A percentile compares a stretch with the other conserved stretches of the same genome.
Conservation (phyloP, 129 eudicot genomes). For the Heracleum sosnowskyi region DNA sequence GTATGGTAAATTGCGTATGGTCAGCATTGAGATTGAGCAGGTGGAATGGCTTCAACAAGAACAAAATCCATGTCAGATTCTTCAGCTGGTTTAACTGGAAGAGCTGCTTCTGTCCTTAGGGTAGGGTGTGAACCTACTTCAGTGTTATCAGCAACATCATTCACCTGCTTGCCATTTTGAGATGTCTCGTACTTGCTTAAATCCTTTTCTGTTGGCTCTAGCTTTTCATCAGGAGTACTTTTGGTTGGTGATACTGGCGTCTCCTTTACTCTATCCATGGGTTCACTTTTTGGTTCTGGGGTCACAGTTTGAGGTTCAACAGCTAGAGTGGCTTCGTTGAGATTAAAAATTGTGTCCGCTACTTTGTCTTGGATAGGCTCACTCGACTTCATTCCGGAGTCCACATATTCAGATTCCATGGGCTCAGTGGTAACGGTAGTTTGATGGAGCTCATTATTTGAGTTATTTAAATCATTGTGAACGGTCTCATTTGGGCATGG, state of each 20-base stretch:
- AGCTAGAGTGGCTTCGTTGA: not conserved
- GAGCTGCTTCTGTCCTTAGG: not conserved
- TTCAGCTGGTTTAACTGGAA: slow-evolving; percentile 4
- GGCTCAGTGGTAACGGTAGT: not conserved
- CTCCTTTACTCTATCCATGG: slow-evolving; percentile 13
- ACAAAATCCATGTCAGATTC: slow-evolving; percentile 11
- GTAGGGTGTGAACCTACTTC: not conserved
- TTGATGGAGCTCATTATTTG: slow-evolving; percentile 13
- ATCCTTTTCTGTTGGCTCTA: not conserved
- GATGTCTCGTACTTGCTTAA: not conserved
- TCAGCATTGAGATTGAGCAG: slow-evolving; percentile 8
- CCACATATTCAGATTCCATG: not conserved
- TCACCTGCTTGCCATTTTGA: not conserved
- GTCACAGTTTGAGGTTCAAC: slow-evolving; percentile 12
- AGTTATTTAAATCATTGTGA: slow-evolving; percentile 10
- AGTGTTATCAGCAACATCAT: not conserved
- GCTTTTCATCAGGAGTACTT: not conserved
- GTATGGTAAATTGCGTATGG: not conserved
- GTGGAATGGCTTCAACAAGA: slow-evolving; percentile 10
- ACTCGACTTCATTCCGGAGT: slow-evolving; percentile 6
- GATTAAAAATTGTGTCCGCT: slow-evolving; percentile 4
- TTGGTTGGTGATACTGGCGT: slow-evolving; percentile 1
- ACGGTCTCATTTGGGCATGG: not conserved
- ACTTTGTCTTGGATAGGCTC: slow-evolving; percentile 8
- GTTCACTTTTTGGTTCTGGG: slow-evolving; percentile 3